These are phyloP conservation scores for Fusarium nurragi DNA, from an alignment of 2,329 filamentous ascomycete genomes.

Conservation along the genomic window DNA sequence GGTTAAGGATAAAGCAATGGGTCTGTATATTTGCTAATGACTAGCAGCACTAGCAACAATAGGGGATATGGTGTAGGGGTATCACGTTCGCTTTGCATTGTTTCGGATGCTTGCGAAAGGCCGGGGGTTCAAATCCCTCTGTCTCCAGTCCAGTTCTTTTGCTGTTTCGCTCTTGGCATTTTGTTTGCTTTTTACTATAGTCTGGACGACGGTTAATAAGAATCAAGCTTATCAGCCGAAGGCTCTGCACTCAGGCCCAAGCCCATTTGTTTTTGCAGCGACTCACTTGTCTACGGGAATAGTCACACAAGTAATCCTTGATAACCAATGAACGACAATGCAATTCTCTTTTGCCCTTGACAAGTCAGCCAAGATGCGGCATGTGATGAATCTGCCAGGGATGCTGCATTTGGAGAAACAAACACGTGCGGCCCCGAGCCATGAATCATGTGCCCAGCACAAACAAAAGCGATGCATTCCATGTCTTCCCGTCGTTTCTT, in stretches of 20 bases:
- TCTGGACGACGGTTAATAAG: no score
- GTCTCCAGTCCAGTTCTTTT: constrained; percentile 37
- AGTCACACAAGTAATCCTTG: no score
- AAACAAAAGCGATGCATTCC: constrained; percentile 26
- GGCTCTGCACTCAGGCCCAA: no score
- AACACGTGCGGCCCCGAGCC: constrained; percentile 28
- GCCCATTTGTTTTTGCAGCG: no score
- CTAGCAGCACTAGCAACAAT: background rate
- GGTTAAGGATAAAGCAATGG: no score
- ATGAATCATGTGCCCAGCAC: constrained; percentile 31
- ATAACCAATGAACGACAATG: background rate
- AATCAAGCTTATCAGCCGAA: no score
- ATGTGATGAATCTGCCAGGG: constrained; percentile 26
- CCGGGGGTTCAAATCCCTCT: constrained; percentile 46
- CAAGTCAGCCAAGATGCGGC: constrained; percentile 12
- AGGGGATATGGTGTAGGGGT: constrained; percentile 46
- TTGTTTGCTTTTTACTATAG: background rate
- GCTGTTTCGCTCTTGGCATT: fast-evolving
- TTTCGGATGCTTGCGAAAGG: constrained; percentile 37
- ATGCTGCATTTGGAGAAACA: constrained; percentile 3
- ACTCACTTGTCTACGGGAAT: no score
- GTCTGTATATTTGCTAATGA: no score
- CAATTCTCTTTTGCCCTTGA: background rate
- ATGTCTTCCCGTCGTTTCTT: constrained; percentile 1
- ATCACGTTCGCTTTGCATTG: constrained; percentile 45